Base-by-base conservation (phyloP, 805 yeast genomes). In the Myxozyma geophila region DNA sequence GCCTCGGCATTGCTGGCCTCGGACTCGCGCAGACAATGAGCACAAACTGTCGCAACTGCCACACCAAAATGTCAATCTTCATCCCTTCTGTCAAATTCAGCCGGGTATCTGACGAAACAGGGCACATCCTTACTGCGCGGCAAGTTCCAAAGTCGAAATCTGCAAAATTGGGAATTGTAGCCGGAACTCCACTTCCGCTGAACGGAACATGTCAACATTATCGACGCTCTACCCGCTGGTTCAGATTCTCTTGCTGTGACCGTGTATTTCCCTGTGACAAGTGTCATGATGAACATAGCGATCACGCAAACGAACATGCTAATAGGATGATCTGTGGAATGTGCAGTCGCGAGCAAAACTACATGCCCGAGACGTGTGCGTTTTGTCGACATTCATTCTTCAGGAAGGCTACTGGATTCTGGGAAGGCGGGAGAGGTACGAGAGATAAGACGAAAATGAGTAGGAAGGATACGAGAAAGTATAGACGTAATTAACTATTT, bases 351-450 rank as follows among this genome's bases (percentile, higher is more conserved):
- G 81, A 78, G 68, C 81, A 78, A 71, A 72, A 73, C 52, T 76
- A 77, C 58, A 52, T 64, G 51, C 72, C 70, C n/a, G 71, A 71
- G 15, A 53, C 50, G 13, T 78, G 81, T 63, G 64, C 63, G 5
- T 75, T 67, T 63, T 79, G 82, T 62, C 71, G 73, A 10, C 78
- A 78, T 54, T 71, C 74, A 46, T 79, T 76, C 56, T 71, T 74
- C 13, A 62, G 69, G 9, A 68, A 75, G 28, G 71, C 62, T 37
- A 69, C 80, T 1, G 75, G 78, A 17, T 79, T 79, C 69, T 79
- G 82, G 82, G 82, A 79, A 64, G 82, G 82, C 23, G 82, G 82
- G 0, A 71, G 69, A 47, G 82, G 82, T 1, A 77, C 79, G 15
- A 73, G 82, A n/a, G 80, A 79, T 59, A 72, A 70, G 33, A 67